These are phyloP conservation scores for Iberis pinnata DNA, from an alignment of 345 rosid species.

Conservation along the genomic window DNA sequence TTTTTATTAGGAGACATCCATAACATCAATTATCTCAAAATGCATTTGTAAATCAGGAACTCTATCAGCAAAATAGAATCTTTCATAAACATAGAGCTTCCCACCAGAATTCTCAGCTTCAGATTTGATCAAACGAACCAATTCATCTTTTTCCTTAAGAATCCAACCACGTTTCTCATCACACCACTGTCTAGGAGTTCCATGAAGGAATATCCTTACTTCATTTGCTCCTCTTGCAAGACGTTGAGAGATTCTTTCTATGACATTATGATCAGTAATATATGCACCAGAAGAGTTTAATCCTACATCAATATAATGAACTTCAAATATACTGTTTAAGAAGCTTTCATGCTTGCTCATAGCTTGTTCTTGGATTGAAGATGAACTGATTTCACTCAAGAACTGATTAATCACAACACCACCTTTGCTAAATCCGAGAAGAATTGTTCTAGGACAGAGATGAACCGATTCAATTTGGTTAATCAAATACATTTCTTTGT, in stretches of 20 bases:
- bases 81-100: constrained; percentile 47
- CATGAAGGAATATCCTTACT: constrained; percentile 54
- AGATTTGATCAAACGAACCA: constrained; percentile 43
- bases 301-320: constrained; percentile 82
- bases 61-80: constrained; percentile 54
- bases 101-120: constrained; percentile 40
- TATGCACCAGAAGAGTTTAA: constrained; percentile 70
- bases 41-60: constrained; percentile 71
- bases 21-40: constrained; percentile 60
- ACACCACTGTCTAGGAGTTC: constrained; percentile 94
- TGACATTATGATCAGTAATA: constrained; percentile 46
- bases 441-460: constrained; percentile 38
- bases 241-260: constrained; percentile 39
- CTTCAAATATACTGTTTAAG: constrained; percentile 49
- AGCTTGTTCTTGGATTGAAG: constrained; percentile 11
- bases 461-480: constrained; percentile 12
- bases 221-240: constrained; percentile 24
- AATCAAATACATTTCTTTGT: constrained; percentile 10
- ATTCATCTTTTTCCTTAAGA: constrained; percentile 48
- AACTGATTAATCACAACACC: constrained; percentile 86
- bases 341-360: constrained; percentile 26
- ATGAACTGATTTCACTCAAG: constrained; percentile 48
- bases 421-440: constrained; percentile 88
- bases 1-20: constrained; percentile 44
- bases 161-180: constrained; percentile 56